A percentile compares a stretch with the other conserved stretches of the same genome.
These are phyloP conservation scores for Rhypophila decipiens DNA, from an alignment of 495 filamentous ascomycete species.

Conservation along the genomic window DNA sequence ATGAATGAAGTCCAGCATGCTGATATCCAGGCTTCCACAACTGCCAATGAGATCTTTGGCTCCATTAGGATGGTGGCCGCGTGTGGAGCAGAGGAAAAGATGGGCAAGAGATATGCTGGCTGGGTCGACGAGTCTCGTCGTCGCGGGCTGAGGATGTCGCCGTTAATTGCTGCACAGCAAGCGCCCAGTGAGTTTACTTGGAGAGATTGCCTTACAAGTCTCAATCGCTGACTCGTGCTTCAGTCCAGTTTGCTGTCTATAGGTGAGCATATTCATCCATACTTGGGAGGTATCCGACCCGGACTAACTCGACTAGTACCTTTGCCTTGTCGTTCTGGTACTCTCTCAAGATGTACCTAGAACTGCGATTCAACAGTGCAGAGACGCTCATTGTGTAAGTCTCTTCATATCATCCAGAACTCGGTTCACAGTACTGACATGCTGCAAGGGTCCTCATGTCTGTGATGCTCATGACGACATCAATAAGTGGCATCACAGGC, in stretches of 20 bases:
- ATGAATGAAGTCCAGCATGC: conserved; percentile 49
- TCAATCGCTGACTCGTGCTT: neutral
- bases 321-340: conserved; percentile 45
- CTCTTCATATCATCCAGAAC: neutral
- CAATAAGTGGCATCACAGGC: conserved; percentile 43
- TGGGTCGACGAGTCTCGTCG: conserved; percentile 54
- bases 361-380: conserved; percentile 17
- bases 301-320: conserved; percentile 20
- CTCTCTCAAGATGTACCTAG: conserved; percentile 26
- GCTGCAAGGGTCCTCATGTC: conserved; percentile 45
- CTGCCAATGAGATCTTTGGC: conserved; percentile 52
- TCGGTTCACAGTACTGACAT: neutral
- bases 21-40: conserved; percentile 53
- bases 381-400: conserved; percentile 47
- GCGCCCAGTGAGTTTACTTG: conserved; percentile 27
- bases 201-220: neutral
- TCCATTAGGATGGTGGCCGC: conserved; percentile 57
- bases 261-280: conserved; percentile 20
- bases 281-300: neutral
- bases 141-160: conserved; percentile 46
- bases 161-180: conserved; percentile 41
- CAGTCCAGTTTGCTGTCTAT: conserved; percentile 40
- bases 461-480: conserved; percentile 50
- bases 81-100: conserved; percentile 54
- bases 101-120: conserved; percentile 43